Percentiles rank a stretch among this genome's conserved stretches.
Conservation (phyloP, 306 rosid genomes). For the Abrus pulchellus region DNA sequence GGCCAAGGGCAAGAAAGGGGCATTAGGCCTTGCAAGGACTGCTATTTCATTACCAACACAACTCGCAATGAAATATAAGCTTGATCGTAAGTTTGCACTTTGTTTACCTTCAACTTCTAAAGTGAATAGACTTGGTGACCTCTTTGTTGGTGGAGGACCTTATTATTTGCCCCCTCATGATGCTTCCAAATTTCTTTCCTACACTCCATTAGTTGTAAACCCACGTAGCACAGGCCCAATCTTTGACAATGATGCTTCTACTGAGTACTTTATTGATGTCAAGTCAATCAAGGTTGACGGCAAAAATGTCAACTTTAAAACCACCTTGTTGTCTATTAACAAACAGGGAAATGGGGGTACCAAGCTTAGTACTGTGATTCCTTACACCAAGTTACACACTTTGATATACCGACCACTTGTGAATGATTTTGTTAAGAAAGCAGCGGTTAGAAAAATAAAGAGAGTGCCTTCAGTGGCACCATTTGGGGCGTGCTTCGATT, state of each 20-base stretch:
- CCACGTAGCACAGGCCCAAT: slow-evolving; percentile 34
- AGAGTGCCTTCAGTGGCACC: slow-evolving; percentile 49
- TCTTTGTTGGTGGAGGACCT: slow-evolving; percentile 49
- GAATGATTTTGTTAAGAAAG: slow-evolving; percentile 47
- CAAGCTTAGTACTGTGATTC: slow-evolving; percentile 45
- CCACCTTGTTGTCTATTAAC: slow-evolving; percentile 36
- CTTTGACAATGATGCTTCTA: slow-evolving; percentile 39
- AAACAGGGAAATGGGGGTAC: slow-evolving; percentile 48
- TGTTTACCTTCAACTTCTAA: slow-evolving; percentile 50
- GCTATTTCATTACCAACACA: slow-evolving; percentile 41
- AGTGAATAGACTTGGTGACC: slow-evolving; percentile 7
- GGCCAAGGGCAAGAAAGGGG: slow-evolving; percentile 26
- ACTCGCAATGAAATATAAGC: slow-evolving; percentile 19
- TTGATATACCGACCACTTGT: slow-evolving; percentile 41
- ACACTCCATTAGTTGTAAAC: slow-evolving; percentile 45
- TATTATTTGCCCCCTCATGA: slow-evolving; percentile 18
- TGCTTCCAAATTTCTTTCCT: slow-evolving; percentile 26
- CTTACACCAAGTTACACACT: slow-evolving; percentile 41
- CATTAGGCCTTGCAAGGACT: slow-evolving; percentile 52
- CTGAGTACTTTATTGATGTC: slow-evolving; percentile 50
- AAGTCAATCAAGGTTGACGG: slow-evolving; percentile 50
- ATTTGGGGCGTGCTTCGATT: slow-evolving; percentile 56
- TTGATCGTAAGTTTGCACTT: slow-evolving; percentile 45
- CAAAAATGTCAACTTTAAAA: slow-evolving; percentile 32
- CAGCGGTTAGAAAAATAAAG: slow-evolving; percentile 41